Evolutionary conservation across 352 stramenopile species (phyloP).

Genomic region (Phytophthora lateralis): DNA sequence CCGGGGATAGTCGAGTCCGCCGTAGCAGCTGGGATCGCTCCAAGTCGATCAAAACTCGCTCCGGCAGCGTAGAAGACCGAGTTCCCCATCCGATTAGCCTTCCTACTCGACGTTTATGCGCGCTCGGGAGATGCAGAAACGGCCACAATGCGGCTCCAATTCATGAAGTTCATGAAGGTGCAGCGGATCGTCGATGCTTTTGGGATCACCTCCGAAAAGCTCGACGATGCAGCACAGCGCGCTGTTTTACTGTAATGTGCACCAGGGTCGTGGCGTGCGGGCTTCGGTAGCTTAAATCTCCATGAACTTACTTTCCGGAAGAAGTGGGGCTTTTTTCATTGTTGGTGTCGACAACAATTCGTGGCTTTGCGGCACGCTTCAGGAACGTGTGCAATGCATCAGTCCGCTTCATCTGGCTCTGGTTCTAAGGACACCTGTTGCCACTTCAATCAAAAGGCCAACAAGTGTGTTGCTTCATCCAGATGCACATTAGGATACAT

Average conservation of each 20-base stretch:
- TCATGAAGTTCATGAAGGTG: not conserved
- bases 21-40: constrained; percentile 25
- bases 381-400: constrained; percentile 1
- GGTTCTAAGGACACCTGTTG: constrained; percentile 4
- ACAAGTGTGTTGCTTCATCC: not conserved
- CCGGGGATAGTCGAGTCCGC: constrained; percentile 23
- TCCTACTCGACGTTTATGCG: constrained; percentile 22
- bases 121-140: constrained; percentile 4
- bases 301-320: not conserved
- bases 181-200: constrained; percentile 11
- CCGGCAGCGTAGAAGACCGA: constrained; percentile 9
- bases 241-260: not conserved
- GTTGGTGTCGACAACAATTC: too few relatives aligned
- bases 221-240: not conserved
- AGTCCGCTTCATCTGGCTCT: constrained; percentile 2
- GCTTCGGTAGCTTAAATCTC: too few relatives aligned
- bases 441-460: constrained; percentile 14
- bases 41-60: not conserved
- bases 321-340: not conserved
- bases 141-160: constrained; percentile 1
- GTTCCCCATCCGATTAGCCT: constrained; percentile 26
- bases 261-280: too few relatives aligned
- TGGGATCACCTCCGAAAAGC: constrained; percentile 5
- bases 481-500: not conserved
- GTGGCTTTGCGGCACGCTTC: not conserved